Evolutionary conservation across 108 stramenopile species (phyloP).

Genomic region (Skeletonema potamos): DNA sequence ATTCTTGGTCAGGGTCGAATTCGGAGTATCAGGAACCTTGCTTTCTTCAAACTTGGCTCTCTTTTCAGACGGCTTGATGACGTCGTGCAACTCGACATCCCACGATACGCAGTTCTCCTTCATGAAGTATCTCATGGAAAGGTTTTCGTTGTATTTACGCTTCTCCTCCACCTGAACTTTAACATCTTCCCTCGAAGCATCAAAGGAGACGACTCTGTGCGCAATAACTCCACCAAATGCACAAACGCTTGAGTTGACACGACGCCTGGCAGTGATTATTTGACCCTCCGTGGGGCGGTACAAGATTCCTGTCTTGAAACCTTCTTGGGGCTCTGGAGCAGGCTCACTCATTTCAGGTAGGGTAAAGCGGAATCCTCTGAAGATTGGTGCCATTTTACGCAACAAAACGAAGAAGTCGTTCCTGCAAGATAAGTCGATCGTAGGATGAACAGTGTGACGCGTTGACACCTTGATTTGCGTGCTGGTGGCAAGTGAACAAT

Average conservation of each 20-base stretch:
- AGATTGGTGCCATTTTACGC: conserved; percentile 19
- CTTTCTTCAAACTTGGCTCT: not conserved
- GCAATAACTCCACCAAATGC: conserved; percentile 41
- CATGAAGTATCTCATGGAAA: conserved; percentile 30
- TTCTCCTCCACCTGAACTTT: conserved; percentile 24
- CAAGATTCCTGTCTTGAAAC: not conserved
- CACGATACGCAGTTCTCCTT: conserved; percentile 43
- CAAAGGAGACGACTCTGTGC: conserved; percentile 18
- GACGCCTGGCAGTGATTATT: conserved; percentile 30
- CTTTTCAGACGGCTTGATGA: conserved; percentile 2
- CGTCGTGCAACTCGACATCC: conserved; percentile 42
- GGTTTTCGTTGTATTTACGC: conserved; percentile 15
- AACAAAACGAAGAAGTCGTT: conserved; percentile 26
- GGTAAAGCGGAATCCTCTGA: conserved; percentile 30
- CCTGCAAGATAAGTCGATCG: conserved; percentile 11
- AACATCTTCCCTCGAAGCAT: not conserved
- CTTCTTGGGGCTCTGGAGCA: not conserved
- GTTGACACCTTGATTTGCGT: conserved; percentile 27
- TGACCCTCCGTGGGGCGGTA: conserved; percentile 19
- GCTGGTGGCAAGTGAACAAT: not conserved
- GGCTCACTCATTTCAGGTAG: conserved; percentile 19
- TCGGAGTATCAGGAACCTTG: not conserved
- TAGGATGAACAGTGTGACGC: conserved; percentile 6
- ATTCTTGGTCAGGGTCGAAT: not conserved
- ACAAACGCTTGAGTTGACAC: conserved; percentile 33